Conservation (phyloP, 164 flowering plant genomes). For the Pachysandra terminalis region DNA sequence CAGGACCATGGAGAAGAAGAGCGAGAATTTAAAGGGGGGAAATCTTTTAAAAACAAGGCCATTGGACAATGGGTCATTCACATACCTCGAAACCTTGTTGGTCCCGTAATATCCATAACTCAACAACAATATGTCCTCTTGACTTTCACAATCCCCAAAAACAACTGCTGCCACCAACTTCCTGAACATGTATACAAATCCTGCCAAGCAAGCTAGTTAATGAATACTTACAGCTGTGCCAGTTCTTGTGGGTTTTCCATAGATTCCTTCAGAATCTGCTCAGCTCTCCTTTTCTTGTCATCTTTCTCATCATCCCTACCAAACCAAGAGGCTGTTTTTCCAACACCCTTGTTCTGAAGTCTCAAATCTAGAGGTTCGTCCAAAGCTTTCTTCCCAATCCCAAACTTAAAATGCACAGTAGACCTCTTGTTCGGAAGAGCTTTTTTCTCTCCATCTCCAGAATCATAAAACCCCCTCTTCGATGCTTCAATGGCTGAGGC, state of each 20-base stretch:
- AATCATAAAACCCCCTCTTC: constrained; percentile 38
- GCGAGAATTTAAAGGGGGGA: constrained; percentile 10
- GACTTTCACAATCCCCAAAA: constrained; percentile 5
- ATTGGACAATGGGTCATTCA: constrained; percentile 13
- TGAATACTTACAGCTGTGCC: constrained; percentile 63
- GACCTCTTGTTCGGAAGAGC: constrained; percentile 52
- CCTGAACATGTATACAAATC: constrained; percentile 16
- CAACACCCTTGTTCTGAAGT: constrained; percentile 33
- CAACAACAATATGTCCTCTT: constrained; percentile 11
- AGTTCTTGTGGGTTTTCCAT: constrained; percentile 80
- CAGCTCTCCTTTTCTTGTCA: constrained; percentile 94
- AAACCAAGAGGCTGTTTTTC: constrained; percentile 26
- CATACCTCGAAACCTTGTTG: constrained; percentile 22
- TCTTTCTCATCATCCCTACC: constrained; percentile 71
- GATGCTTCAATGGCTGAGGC: constrained; percentile 78
- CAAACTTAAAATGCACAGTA: constrained; percentile 49
- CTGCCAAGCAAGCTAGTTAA: constrained; percentile 22
- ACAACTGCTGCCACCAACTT: constrained; percentile 21
- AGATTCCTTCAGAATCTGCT: constrained; percentile 72
- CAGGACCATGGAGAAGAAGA: constrained; percentile 8
- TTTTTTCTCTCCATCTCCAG: constrained; percentile 36
- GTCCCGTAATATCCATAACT: constrained; percentile 13
- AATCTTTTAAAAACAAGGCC: constrained; percentile 9
- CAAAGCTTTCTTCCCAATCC: constrained; percentile 49
- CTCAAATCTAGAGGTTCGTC: constrained; percentile 50